Evolutionary conservation across 176 grass and related monocot genomes (phyloP).

Genomic region (Oryza rufipogon): DNA sequence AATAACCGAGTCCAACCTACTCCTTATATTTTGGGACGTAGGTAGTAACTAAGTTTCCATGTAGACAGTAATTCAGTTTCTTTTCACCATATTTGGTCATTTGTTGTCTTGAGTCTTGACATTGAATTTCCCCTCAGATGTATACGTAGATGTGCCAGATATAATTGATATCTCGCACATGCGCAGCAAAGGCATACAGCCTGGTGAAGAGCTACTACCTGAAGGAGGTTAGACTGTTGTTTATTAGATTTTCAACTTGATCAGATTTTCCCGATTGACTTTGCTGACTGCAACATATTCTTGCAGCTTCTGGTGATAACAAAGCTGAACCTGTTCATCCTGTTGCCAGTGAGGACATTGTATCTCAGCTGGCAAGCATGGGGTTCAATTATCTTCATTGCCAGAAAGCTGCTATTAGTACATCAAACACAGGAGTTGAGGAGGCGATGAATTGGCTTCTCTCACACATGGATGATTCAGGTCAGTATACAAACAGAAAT

Average conservation of each 20-base stretch:
- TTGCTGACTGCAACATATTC: conserved; percentile 31
- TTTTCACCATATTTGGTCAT: neutral
- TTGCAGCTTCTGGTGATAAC: conserved; percentile 59
- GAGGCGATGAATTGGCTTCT: conserved; percentile 97
- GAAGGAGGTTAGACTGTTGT: conserved; percentile 63
- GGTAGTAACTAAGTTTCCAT: neutral
- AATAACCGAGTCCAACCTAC: too few relatives aligned
- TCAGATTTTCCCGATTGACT: neutral
- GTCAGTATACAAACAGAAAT: conserved; percentile 39
- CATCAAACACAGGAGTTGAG: conserved; percentile 84
- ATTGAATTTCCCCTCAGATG: conserved; percentile 65
- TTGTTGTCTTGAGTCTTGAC: neutral
- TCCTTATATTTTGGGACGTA: too few relatives aligned
- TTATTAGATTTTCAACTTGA: neutral
- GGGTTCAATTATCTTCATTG: conserved; percentile 95
- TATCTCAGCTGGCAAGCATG: conserved; percentile 86
- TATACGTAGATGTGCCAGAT: conserved; percentile 93
- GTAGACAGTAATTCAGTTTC: neutral
- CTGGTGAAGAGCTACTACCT: conserved; percentile 91
- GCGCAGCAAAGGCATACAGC: conserved; percentile 90
- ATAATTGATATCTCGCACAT: conserved; percentile 91
- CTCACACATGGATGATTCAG: conserved; percentile 94
- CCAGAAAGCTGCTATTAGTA: conserved; percentile 96
- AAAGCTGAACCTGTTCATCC: conserved; percentile 50
- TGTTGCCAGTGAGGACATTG: conserved; percentile 83